Evolutionary conservation across 805 yeast genomes (phyloP).

Genomic region (Candida ipomoeae): DNA sequence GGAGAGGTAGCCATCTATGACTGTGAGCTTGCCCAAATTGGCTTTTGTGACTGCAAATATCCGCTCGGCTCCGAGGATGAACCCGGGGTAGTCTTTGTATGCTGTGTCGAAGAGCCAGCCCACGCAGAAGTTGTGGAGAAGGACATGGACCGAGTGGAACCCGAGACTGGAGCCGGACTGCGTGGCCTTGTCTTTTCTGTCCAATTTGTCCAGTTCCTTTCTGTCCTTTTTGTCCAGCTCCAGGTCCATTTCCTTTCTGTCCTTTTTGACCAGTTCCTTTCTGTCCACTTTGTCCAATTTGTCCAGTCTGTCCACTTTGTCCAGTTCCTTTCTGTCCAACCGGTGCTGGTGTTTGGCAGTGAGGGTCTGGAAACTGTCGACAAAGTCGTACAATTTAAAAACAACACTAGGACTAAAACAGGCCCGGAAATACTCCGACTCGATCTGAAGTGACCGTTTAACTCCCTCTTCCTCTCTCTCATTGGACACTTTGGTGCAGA

Average conservation of each 20-base stretch:
- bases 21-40: conserved; percentile 60
- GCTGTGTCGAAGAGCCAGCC: conserved; percentile 71
- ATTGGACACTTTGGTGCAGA: conserved; percentile 42
- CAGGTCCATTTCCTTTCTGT: not conserved
- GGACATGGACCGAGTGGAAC: conserved; percentile 46
- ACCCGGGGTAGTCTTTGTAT: conserved; percentile 54
- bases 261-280: not conserved
- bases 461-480: conserved; percentile 15
- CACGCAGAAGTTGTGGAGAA: conserved; percentile 62
- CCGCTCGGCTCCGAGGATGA: conserved; percentile 74
- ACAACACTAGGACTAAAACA: conserved; percentile 52
- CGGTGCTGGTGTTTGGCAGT: not conserved
- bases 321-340: too few relatives aligned
- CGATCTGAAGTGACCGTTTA: conserved; percentile 50
- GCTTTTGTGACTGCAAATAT: conserved; percentile 63
- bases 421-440: conserved; percentile 55
- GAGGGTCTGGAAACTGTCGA: conserved; percentile 21
- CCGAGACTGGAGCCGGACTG: not conserved
- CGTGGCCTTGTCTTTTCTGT: not conserved
- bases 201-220: not conserved
- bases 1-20: conserved; percentile 66
- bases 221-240: not conserved
- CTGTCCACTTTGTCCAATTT: too few relatives aligned
- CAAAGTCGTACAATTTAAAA: conserved; percentile 33
- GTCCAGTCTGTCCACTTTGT: too few relatives aligned